Base-by-base conservation (phyloP, 352 stramenopile genomes). In the Pythium apleroticum region DNA sequence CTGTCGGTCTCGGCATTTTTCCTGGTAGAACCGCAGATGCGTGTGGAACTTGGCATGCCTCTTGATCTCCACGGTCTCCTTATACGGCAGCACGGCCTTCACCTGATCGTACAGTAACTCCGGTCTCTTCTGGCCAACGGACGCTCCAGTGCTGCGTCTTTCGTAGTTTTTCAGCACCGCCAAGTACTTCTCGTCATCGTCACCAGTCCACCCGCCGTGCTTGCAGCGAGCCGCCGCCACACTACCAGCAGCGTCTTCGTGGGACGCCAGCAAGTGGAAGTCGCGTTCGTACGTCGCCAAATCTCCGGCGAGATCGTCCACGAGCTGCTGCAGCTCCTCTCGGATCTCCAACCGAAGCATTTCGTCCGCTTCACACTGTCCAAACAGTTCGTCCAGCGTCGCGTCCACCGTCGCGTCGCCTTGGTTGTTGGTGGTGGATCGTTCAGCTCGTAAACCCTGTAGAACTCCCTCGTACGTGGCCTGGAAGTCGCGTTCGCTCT, bases 61-160 rank as follows among this genome's bases (percentile, higher is more conserved):
- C 28, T 78, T 79, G 25, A 91, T 77, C 28, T 82, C 69, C 1
- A 64, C 20, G n/a, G 69, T 33, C 22, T 62, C 28, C n/a, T 75
- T 35, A 19, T 73, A 68, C 0, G 81, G 80, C 0, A 93, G 60
- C 0, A 86, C 75, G 11, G 77, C 66, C 24, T 66, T 59, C 3
- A 89, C 37, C 55, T 89, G 78, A n/a, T 81, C 72, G 45, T 91
- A 88, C n/a, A 93, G 50, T 6, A 89, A 17, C 1, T 90, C 76
- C 2, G 64, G 65, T 30, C 79, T 86, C 46, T 83, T 87, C 10
- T 69, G 60, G 15, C 31, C 46, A 0, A 64, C 68, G 3, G 68
- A 28, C 19, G 17, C 19, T 48, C 41, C 41, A 7, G 41, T 48
- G 41, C 41, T 25, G 5, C 75, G 78, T 5, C 71, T 73, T 30